Percentiles rank a stretch among this genome's conserved stretches.
phyloP scores from a whole-genome alignment of 106 monocot species.

The Allium fistulosum region DNA sequence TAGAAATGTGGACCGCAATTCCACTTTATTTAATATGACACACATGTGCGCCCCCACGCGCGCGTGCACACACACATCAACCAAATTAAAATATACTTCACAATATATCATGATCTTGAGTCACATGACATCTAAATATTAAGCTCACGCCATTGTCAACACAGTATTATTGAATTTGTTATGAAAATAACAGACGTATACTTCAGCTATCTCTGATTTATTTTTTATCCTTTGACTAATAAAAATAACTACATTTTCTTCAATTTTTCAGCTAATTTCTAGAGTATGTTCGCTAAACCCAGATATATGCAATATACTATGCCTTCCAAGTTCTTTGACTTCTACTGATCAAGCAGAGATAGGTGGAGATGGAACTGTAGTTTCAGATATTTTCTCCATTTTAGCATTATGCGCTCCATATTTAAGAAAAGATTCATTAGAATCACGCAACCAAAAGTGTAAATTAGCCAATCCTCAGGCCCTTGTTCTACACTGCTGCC shows the following conservation, averaged over 20 bases:
- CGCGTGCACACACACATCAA: too few species aligned
- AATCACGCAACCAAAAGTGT: conserved; percentile 44
- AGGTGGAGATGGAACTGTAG: conserved; percentile 70
- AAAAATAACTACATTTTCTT: not conserved
- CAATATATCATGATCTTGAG: too few species aligned
- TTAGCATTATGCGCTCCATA: conserved; percentile 58
- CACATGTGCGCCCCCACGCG: too few species aligned
- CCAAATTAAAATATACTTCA: too few species aligned
- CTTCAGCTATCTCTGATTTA: too few species aligned
- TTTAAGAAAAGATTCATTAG: conserved; percentile 70
- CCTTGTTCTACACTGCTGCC: conserved; percentile 73
- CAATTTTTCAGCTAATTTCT: conserved; percentile 59
- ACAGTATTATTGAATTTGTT: too few species aligned
- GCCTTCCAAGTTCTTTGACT: conserved; percentile 33
- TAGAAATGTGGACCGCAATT: too few species aligned
- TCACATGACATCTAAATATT: too few species aligned
- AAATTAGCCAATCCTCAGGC: conserved; percentile 77
- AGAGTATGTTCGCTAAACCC: conserved; percentile 50
- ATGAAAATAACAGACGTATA: too few species aligned
- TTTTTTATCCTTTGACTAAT: conserved; percentile 1
- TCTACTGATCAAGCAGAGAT: conserved; percentile 33
- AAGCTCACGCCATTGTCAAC: too few species aligned
- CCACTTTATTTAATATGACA: too few species aligned
- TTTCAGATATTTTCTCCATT: conserved; percentile 72
- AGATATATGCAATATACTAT: conserved; percentile 49